A percentile compares a stretch with the other conserved stretches of the same genome.
phyloP scores from a whole-genome alignment of 108 stramenopile species.

The Nannochloropsis gaditana region DNA sequence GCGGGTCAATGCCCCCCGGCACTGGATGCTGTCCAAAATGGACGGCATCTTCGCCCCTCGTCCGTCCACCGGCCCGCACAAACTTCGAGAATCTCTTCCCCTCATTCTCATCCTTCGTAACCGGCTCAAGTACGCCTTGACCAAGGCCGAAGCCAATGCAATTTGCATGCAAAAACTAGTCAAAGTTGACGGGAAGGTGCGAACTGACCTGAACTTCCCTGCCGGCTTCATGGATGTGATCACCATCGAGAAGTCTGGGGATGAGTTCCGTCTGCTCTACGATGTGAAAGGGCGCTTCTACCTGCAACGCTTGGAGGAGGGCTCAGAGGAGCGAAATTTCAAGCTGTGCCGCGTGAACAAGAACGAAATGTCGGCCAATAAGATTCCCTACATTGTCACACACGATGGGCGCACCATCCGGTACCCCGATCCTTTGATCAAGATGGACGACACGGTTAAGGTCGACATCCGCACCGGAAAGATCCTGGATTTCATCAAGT shows the following conservation, averaged over 20 bases:
- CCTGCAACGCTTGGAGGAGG: constrained; percentile 79
- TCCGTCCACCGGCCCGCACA: constrained; percentile 95
- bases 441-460: constrained; percentile 95
- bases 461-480: constrained; percentile 90
- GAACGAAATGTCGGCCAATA: constrained; percentile 72
- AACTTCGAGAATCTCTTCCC: constrained; percentile 93
- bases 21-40: constrained; percentile 99
- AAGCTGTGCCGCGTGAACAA: constrained; percentile 98
- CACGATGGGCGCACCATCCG: constrained; percentile 99
- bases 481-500: constrained; percentile 85
- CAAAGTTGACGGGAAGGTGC: constrained; percentile 83
- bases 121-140: constrained; percentile 99
- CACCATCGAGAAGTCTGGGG: constrained; percentile 84
- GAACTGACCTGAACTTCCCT: constrained; percentile 96
- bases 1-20: constrained; percentile 97
- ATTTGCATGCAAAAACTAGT: constrained; percentile 99
- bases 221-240: constrained; percentile 98
- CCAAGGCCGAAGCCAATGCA: constrained; percentile 89
- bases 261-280: constrained; percentile 93
- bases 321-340: constrained; percentile 74
- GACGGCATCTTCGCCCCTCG: constrained; percentile 91
- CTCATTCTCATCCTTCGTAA: constrained; percentile 92
- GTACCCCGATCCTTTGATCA: constrained; percentile 95
- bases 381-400: constrained; percentile 94
- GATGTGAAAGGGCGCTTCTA: constrained; percentile 98